Base-by-base conservation (phyloP, 2,329 filamentous ascomycete species). In the Capronia coronata region DNA sequence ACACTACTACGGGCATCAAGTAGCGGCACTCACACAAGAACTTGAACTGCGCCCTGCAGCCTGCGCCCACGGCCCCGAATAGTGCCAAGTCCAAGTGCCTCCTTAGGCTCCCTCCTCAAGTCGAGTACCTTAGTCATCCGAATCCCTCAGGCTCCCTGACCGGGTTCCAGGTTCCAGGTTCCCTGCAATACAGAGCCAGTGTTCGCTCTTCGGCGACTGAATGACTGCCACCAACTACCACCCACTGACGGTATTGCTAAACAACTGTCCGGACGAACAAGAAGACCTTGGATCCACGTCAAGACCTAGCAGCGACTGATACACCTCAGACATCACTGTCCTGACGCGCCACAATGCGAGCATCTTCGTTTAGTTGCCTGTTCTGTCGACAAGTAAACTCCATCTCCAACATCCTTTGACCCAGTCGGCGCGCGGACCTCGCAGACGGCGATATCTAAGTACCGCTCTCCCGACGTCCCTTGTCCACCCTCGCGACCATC, bases 391-490 rank as follows among this genome's bases (percentile, higher is more conserved):
- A 23, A 38, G 19, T 22, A 25, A 46, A 21, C 23, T 27, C 27
- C 16, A 34, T 14, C 14, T 45, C n/a, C 38, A 43, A 14, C 40
- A 7, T 16, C 23, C 14, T 9, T 18, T 6, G 23, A 9, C 25
- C 38, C 19, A 38, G 41, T 49, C 52, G 52, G 52, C 40, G 40
- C 45, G 19, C 48, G 48, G 52, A 32, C 45, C 29, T 22, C 41
- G 32, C 44, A 32, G 43, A 54, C 52, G 52, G 52, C 52, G 52
- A 51, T 35, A 32, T 29, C 35, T 43, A 51, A 37, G 25, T 44
- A 51, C 45, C 52, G 52, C 52, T 25, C 23, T 48, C 35, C 52
- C 52, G 41, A 53, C 41, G 23, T 43, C 35, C 40, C 25, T 35
- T 14, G 4, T 25, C 14, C 42, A 22, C 42, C 11, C 11, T 37